Percentiles rank a stretch among this genome's conserved stretches.
These are phyloP conservation scores for Lolium rigidum DNA, from an alignment of 176 grass and related monocot genomes.

Conservation along the genomic window DNA sequence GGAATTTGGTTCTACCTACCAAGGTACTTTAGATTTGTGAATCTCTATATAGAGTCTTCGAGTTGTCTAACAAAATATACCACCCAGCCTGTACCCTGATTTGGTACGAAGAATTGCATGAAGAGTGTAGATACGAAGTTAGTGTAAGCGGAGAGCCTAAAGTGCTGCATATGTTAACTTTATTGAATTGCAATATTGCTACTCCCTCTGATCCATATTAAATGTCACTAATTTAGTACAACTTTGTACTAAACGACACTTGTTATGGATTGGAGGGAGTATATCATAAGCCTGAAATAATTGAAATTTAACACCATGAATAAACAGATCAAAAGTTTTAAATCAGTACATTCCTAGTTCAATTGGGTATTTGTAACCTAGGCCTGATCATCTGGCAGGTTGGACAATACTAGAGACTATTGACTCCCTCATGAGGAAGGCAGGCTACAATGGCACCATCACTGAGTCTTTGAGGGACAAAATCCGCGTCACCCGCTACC, in stretches of 20 bases:
- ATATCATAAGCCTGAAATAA: neutral
- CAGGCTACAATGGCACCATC: conserved; percentile 81
- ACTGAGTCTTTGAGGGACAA: conserved; percentile 79
- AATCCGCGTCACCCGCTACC: conserved; percentile 78
- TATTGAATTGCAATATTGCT: neutral
- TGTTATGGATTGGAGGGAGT: too few relatives aligned
- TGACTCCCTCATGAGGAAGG: conserved; percentile 95
- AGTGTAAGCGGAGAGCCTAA: neutral
- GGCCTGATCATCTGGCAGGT: conserved; percentile 52
- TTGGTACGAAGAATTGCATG: neutral
- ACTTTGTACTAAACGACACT: too few relatives aligned
- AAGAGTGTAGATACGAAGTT: neutral
- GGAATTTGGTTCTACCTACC: neutral
- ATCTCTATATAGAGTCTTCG: neutral
- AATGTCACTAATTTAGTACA: too few relatives aligned
- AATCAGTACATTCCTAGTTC: conserved; percentile 4
- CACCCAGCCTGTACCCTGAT: neutral
- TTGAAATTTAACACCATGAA: neutral
- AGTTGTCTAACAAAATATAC: neutral
- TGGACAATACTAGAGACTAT: conserved; percentile 89
- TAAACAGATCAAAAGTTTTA: neutral
- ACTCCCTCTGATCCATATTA: too few relatives aligned
- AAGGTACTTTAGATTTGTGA: neutral
- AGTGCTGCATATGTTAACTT: neutral
- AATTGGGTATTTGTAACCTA: conserved; percentile 13